Evolutionary conservation across 257 asterid genomes (phyloP).

Genomic region (Mitragyna speciosa): DNA sequence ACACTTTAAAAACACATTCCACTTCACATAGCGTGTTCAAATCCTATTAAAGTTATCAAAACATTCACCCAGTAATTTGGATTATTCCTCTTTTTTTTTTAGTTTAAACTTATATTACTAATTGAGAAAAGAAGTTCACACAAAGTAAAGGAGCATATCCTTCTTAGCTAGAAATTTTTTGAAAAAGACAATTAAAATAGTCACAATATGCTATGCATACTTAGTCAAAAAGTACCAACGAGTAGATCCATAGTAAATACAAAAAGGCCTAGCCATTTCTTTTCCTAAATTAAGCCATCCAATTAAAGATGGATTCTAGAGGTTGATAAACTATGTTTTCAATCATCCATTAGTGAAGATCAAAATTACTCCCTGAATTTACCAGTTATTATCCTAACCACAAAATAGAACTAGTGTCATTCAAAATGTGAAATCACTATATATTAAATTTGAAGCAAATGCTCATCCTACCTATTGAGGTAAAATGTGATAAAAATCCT

Average conservation of each 20-base stretch:
- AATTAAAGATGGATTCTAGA: background rate
- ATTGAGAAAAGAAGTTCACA: no score
- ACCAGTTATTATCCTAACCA: background rate
- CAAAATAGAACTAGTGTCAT: background rate
- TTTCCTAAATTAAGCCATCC: background rate
- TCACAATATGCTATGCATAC: background rate
- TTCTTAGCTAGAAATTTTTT: background rate
- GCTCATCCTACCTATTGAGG: background rate
- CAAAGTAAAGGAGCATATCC: no score
- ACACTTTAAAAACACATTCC: slow-evolving; percentile 31
- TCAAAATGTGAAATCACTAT: background rate
- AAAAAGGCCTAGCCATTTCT: background rate
- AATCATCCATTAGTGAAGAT: background rate
- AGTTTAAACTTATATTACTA: background rate
- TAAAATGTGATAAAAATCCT: background rate
- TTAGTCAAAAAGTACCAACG: background rate
- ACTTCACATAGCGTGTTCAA: slow-evolving; percentile 47
- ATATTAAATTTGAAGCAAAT: background rate
- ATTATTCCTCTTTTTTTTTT: background rate
- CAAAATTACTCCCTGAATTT: background rate
- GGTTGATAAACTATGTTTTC: background rate
- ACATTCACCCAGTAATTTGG: slow-evolving; percentile 1
- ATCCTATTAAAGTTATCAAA: slow-evolving; percentile 17
- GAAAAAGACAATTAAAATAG: background rate
- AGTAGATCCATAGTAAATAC: background rate